Percentiles rank a stretch among this genome's conserved stretches.
These are phyloP conservation scores for Caryocar brasiliense DNA, from an alignment of 441 rosid species.

Conservation along the genomic window DNA sequence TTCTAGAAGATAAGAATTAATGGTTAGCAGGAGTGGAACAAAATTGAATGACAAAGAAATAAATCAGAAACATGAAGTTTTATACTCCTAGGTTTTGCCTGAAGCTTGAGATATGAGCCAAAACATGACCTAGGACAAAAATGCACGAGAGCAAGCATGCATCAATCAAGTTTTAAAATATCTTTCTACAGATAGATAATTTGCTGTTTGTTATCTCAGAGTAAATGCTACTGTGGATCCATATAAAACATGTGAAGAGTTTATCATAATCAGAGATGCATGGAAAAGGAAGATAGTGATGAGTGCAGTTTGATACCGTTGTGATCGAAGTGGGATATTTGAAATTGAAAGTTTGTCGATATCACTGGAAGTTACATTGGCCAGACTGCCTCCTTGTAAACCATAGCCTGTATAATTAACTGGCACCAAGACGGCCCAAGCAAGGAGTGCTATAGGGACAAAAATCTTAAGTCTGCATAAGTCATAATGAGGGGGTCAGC, in stretches of 20 bases:
- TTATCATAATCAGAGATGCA: not conserved
- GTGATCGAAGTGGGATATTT: slow-evolving; percentile 50
- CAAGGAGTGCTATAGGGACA: slow-evolving; percentile 67
- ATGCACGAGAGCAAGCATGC: no score
- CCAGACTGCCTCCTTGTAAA: slow-evolving; percentile 20
- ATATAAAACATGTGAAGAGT: not conserved
- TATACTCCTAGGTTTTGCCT: no score
- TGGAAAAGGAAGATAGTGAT: not conserved
- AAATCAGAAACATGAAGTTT: no score
- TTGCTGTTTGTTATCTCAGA: no score
- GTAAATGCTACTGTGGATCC: no score
- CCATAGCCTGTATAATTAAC: slow-evolving; percentile 55
- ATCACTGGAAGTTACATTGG: slow-evolving; percentile 62
- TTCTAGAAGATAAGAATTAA: no score
- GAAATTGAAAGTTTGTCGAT: slow-evolving; percentile 90
- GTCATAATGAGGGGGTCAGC: not conserved
- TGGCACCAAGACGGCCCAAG: slow-evolving; percentile 77
- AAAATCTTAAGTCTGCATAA: slow-evolving; percentile 76
- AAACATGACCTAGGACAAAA: no score
- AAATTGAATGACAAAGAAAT: no score
- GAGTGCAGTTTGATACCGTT: slow-evolving; percentile 33
- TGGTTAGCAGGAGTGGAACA: no score
- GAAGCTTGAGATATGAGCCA: no score
- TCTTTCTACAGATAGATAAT: no score
- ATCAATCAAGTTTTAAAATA: no score